These are phyloP conservation scores for Backusella australiensis DNA, from an alignment of 192 early-diverging fungal species.

Conservation along the genomic window DNA sequence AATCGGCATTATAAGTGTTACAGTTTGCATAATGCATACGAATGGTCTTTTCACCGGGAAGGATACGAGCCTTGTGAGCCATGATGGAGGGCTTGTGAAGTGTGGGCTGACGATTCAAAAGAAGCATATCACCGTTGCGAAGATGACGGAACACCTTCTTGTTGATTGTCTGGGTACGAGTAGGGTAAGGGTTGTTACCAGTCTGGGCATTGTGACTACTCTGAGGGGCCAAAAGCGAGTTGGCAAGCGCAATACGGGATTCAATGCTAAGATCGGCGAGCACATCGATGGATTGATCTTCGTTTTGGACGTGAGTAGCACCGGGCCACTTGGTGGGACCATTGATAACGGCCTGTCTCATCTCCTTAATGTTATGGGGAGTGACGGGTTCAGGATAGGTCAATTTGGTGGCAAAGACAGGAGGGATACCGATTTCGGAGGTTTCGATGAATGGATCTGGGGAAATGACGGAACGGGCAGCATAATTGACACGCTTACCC, in stretches of 20 bases:
- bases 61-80: slow-evolving; percentile 92
- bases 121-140: slow-evolving; percentile 94
- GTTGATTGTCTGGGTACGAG: slow-evolving; percentile 69
- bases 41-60: slow-evolving; percentile 97
- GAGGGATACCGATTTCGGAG: slow-evolving; percentile 96
- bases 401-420: slow-evolving; percentile 90
- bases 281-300: slow-evolving; percentile 87
- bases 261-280: slow-evolving; percentile 79
- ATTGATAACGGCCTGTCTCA: slow-evolving; percentile 91
- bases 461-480: slow-evolving; percentile 95
- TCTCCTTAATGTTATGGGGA: slow-evolving; percentile 87
- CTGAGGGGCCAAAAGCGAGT: slow-evolving; percentile 82
- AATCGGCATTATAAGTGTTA: slow-evolving; percentile 95
- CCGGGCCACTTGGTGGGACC: slow-evolving; percentile 97
- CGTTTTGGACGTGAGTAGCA: slow-evolving; percentile 90
- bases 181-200: slow-evolving; percentile 50
- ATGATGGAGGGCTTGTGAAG: slow-evolving; percentile 99
- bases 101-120: slow-evolving; percentile 99
- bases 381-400: slow-evolving; percentile 99
- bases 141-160: slow-evolving; percentile 98
- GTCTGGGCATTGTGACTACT: slow-evolving; percentile 45
- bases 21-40: slow-evolving; percentile 98
- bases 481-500: slow-evolving; percentile 99
- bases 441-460: slow-evolving; percentile 98
- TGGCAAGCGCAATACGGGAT: slow-evolving; percentile 93